Evolutionary conservation across 768 basidiomycete species (phyloP), one percentile per base, ranked within the genome.

Genomic region (Rhodosporidiobolus sp.): DNA sequence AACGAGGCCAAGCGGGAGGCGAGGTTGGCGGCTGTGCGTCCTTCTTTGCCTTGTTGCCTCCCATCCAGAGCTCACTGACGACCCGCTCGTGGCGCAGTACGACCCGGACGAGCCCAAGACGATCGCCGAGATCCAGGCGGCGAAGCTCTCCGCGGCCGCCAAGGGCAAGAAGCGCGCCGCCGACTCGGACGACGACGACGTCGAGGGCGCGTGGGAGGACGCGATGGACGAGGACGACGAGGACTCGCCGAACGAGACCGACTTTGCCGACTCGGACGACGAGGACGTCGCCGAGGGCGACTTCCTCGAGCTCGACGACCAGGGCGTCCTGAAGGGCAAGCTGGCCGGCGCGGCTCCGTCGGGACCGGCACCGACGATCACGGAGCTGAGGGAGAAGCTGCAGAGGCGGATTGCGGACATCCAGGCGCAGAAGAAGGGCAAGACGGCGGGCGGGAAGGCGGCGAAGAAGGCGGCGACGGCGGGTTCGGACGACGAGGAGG

Each of bases 91-190:
- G 28, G 9, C 55, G 34, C 74, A 98, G 94, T 90, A 96, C 77
- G 93, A 98, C 81, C 95, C 95, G 1, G 89, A 88, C 11, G 94
- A 95, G 82, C 85, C 94, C 79, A 91, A 91, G 78, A 87, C 87
- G 19, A 81, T 88, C 56, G 79, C 91, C 35, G 91, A 96, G 69
- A 79, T 83, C 56, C 84, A 79, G 65, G 71, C 71, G 63, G 77
- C 76, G 48, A 53, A 79, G 73, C 56, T 66, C 32, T 56, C 54
- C 5, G 75, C 73, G 24, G 69, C 66, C 20, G 61, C 54, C 28
- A 85, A 84, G 77, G 72, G 64, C 58, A 77, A 76, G 70, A 70
- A 66, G 46, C 65, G 65, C 34, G 58, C 67, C 50, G 70, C 72
- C 7, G 67, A 68, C 46, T 67, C 72, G 24, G 63, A 58, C 17